phyloP scores from a whole-genome alignment of 2,329 filamentous ascomycete genomes.

The Cladophialophora yegresii region DNA sequence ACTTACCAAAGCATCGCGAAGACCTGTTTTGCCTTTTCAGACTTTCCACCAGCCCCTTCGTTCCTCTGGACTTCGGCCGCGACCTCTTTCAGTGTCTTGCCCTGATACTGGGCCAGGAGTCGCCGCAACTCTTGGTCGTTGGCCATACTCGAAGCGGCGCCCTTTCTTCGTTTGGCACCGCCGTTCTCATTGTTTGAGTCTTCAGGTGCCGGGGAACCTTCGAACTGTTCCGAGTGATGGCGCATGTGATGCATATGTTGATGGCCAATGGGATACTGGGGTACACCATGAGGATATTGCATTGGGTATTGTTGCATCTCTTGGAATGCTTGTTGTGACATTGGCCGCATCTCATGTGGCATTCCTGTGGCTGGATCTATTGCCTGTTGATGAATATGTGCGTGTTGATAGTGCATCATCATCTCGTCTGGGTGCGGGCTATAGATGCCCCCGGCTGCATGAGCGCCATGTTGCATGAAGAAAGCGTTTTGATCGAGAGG shows the following conservation, averaged over 20 bases:
- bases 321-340: conserved; percentile 33
- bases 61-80: conserved; percentile 53
- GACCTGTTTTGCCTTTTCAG: conserved; percentile 55
- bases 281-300: conserved; percentile 45
- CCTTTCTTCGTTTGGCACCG: conserved; percentile 46
- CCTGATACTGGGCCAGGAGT: conserved; percentile 51
- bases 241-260: conserved; percentile 42
- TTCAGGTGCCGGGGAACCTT: conserved; percentile 46
- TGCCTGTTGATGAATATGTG: conserved; percentile 27
- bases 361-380: conserved; percentile 23
- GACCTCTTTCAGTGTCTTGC: conserved; percentile 50
- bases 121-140: conserved; percentile 54
- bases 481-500: conserved; percentile 32
- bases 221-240: conserved; percentile 38
- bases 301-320: conserved; percentile 42
- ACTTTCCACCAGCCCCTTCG: conserved; percentile 53
- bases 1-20: conserved; percentile 56
- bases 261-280: conserved; percentile 39
- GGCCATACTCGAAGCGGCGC: conserved; percentile 51
- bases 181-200: conserved; percentile 47
- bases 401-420: conserved; percentile 32
- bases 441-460: conserved; percentile 26
- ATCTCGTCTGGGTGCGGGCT: conserved; percentile 30
- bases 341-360: conserved; percentile 34
- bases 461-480: conserved; percentile 30